Evolutionary conservation across 208 protist genomes (phyloP), one percentile per base, ranked within the genome.

Genomic region (Leishmania mexicana): DNA sequence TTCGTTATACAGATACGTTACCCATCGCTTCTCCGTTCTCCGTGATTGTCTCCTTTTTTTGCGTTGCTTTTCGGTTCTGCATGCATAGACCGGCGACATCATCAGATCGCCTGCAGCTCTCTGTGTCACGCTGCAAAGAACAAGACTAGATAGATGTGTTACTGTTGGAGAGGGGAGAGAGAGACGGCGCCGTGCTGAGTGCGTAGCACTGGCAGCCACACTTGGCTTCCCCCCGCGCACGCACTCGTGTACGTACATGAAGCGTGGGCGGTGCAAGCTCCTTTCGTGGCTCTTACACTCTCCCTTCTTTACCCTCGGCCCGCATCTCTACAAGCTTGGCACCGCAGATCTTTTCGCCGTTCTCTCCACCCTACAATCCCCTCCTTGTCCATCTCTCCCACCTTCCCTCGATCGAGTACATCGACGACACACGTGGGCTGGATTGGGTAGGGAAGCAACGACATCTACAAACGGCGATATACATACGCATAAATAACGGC

Each of bases 291-390:
- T 74, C n/a, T 74, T 54, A 49, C 38, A 19, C 40, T 53, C 17
- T 47, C 65, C 0, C 65, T 71, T 74, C 38, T 74, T 2, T 76
- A 5, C 11, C 19, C 6, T 76, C 35, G 45, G 51, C 17, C 51
- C 45, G 73, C 73, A 76, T 38, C 11, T 74, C 2, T 51, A 19
- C 21, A 1, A 74, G 54, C 68, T 28, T 42, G 21, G 42, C 45
- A 49, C 45, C 28, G 40, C 68, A 74, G 67, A 49, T 3, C 10
- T 53, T 74, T 45, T 81, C 64, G 49, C 45, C 64, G 60, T 28
- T 78, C 74, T 42, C 45, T 42, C 68, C 74, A 54, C 54, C 11
- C 62, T 80, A 73, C 62, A 10, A n/a, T 72, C 77, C 75, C 45
- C 62, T 64, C 45, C 38, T 71, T 72, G n/a, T 13, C 54, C 35